Conservation (phyloP, 2,329 filamentous ascomycete genomes). For the Cordyceps farinosa region DNA sequence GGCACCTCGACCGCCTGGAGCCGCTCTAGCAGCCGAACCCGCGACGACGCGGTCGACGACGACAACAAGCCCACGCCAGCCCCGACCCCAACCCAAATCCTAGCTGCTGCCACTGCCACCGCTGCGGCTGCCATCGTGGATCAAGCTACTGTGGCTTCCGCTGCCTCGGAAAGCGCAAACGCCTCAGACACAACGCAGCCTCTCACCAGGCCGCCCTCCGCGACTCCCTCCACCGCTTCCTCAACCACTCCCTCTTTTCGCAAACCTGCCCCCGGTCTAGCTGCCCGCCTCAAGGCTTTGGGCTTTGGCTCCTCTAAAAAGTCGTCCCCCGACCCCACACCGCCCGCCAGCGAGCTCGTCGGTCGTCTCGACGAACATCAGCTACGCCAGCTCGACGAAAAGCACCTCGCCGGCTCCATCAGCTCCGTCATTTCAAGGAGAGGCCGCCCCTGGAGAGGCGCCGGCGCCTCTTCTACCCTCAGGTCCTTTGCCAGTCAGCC, state of each 20-base stretch:
- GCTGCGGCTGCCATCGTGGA: neutral
- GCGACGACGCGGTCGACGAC: conserved; percentile 11
- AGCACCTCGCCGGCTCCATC: conserved; percentile 56
- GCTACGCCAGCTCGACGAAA: conserved; percentile 64
- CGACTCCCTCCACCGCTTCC: conserved; percentile 20
- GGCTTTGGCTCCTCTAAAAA: conserved; percentile 52
- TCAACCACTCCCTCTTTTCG: conserved; percentile 34
- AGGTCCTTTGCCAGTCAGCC: conserved; percentile 25
- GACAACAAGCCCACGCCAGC: conserved; percentile 14
- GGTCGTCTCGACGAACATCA: conserved; percentile 69
- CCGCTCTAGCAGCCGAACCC: conserved; percentile 15
- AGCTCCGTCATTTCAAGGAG: conserved; percentile 55
- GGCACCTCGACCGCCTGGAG: conserved; percentile 16
- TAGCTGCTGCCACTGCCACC: neutral
- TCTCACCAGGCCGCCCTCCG: neutral
- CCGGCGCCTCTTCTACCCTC: conserved; percentile 38
- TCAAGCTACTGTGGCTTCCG: neutral
- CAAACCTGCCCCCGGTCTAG: conserved; percentile 62
- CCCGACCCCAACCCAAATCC: neutral
- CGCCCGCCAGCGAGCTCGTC: conserved; percentile 44
- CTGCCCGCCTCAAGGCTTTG: conserved; percentile 61
- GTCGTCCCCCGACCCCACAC: conserved; percentile 26
- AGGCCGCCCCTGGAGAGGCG: conserved; percentile 70
- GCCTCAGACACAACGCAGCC: neutral
- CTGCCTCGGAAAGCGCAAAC: conserved; percentile 7